Conservation (phyloP, 2,329 filamentous ascomycete genomes). For the Rutstroemia sp. region DNA sequence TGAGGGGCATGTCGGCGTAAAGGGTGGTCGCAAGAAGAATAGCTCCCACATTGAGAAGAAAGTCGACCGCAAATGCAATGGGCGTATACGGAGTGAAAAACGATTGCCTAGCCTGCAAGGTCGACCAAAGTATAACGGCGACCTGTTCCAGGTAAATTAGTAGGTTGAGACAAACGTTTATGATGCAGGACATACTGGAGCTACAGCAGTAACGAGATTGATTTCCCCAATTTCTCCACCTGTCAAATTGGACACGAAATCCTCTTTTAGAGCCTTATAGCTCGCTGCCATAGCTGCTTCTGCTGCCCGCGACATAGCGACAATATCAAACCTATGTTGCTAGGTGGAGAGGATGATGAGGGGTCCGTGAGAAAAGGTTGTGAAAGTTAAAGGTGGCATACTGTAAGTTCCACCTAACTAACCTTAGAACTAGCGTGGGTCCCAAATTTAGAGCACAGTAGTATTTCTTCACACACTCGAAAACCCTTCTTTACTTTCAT, state of each 20-base stretch:
- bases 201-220: conserved; percentile 76
- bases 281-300: conserved; percentile 38
- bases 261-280: conserved; percentile 91
- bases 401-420: no score
- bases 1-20: conserved; percentile 66
- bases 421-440: no score
- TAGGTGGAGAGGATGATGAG: background rate
- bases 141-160: conserved; percentile 44
- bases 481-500: no score
- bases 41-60: conserved; percentile 75
- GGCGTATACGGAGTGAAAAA: conserved; percentile 74
- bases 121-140: conserved; percentile 79
- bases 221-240: conserved; percentile 82
- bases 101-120: conserved; percentile 72
- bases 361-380: background rate
- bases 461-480: no score
- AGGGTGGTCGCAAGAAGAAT: conserved; percentile 81
- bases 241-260: conserved; percentile 85
- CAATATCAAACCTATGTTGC: background rate
- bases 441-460: no score
- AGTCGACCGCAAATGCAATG: conserved; percentile 68
- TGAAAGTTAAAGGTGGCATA: background rate
- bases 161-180: conserved; percentile 2
- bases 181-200: conserved; percentile 57
- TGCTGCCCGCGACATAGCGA: conserved; percentile 25